A percentile compares a stretch with the other conserved stretches of the same genome.
phyloP scores from a whole-genome alignment of 805 yeast genomes.

The Pichia exigua region DNA sequence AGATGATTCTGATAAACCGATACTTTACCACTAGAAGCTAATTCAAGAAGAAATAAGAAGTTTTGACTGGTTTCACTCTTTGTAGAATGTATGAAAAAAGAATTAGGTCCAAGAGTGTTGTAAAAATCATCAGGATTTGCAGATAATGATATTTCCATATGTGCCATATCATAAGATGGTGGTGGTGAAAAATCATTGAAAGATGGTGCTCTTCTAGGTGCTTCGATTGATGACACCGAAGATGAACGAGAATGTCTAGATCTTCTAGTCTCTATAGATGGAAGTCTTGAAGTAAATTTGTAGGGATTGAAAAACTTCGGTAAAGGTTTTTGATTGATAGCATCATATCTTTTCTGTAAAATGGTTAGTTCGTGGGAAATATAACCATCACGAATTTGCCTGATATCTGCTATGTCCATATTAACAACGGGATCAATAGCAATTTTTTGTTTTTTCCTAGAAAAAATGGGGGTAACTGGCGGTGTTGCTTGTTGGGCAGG shows the following conservation, averaged over 20 bases:
- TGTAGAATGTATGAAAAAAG: neutral
- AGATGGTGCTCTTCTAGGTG: neutral
- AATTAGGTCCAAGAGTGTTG: neutral
- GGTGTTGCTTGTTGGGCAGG: neutral
- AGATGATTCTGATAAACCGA: neutral
- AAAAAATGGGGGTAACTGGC: neutral
- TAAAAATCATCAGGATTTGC: neutral
- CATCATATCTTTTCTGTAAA: neutral
- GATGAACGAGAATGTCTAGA: neutral
- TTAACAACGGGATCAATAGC: neutral
- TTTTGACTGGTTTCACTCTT: neutral
- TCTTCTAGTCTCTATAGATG: neutral
- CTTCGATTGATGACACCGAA: neutral
- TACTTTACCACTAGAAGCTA: neutral
- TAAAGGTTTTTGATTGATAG: neutral
- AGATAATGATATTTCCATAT: neutral
- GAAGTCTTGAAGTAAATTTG: neutral
- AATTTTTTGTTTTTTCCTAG: neutral
- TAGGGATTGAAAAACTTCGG: neutral
- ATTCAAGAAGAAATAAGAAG: neutral
- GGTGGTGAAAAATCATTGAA: neutral
- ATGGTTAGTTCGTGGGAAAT: neutral
- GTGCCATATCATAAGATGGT: neutral
- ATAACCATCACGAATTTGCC: neutral
- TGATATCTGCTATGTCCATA: neutral